Conservation (phyloP, 1,139 yeast genomes). For the Taphrina confusa region DNA sequence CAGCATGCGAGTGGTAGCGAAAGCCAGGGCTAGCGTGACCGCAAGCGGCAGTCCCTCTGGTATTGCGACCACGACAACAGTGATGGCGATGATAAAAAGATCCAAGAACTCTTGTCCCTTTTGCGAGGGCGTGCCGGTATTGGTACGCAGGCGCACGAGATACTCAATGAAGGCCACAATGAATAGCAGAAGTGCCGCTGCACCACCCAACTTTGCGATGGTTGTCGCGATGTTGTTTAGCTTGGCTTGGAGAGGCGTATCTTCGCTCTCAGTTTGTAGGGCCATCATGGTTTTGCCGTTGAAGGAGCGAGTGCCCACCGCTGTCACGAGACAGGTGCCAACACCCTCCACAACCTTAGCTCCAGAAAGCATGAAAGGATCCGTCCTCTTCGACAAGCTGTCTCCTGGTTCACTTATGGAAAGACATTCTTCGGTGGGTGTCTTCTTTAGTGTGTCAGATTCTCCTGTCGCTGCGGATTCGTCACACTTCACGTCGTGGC, state of each 20-base stretch:
- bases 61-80: conserved; percentile 93
- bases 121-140: conserved; percentile 58
- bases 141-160: conserved; percentile 62
- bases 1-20: conserved; percentile 97
- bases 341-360: conserved; percentile 81
- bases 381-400: conserved; percentile 51
- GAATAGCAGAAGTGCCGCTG: conserved; percentile 78
- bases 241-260: conserved; percentile 85
- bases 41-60: conserved; percentile 98
- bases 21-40: conserved; percentile 91
- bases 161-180: conserved; percentile 76
- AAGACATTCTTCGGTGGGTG: conserved; percentile 57
- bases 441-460: conserved; percentile 73
- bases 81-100: conserved; percentile 84
- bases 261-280: conserved; percentile 62
- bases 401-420: conserved; percentile 44
- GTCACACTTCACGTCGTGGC: conserved; percentile 77
- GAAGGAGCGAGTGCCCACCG: conserved; percentile 84
- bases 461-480: conserved; percentile 95
- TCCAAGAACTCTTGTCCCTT: conserved; percentile 84
- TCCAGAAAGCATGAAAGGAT: conserved; percentile 89
- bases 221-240: conserved; percentile 83
- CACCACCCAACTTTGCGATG: conserved; percentile 87
- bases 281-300: conserved; percentile 90
- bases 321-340: conserved; percentile 82